phyloP scores from a whole-genome alignment of 805 yeast genomes.

The Yamadazyma akitaensis region DNA sequence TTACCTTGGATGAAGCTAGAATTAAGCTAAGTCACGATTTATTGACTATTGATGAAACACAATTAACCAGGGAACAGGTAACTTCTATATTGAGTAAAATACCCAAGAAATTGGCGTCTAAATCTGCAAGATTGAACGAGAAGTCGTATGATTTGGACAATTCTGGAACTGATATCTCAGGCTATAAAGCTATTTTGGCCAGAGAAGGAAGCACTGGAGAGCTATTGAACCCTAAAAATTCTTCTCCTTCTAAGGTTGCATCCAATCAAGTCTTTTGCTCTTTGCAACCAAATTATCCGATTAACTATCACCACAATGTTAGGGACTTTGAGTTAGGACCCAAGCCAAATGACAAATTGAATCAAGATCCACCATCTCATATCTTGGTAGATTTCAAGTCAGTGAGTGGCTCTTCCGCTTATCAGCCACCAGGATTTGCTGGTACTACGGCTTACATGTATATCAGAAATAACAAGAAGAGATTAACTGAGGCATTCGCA shows the following conservation, averaged over 20 bases:
- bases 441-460: constrained; percentile 74
- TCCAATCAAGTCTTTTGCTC: constrained; percentile 69
- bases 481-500: constrained; percentile 78
- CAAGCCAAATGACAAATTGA: constrained; percentile 43
- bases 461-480: constrained; percentile 57
- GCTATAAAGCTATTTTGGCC: constrained; percentile 64
- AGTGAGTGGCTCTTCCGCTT: constrained; percentile 54
- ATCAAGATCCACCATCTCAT: constrained; percentile 55
- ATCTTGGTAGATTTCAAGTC: constrained; percentile 75
- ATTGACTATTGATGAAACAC: constrained; percentile 52
- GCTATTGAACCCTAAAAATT: constrained; percentile 39
- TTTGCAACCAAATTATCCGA: constrained; percentile 68
- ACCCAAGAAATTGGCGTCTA: constrained; percentile 54
- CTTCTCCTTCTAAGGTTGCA: constrained; percentile 58
- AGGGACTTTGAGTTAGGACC: constrained; percentile 41
- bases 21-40: constrained; percentile 49
- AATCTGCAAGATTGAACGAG: constrained; percentile 37
- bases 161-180: constrained; percentile 50
- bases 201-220: constrained; percentile 62
- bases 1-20: constrained; percentile 56
- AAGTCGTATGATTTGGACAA: constrained; percentile 40
- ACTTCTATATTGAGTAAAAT: constrained; percentile 53
- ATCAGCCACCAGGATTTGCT: constrained; percentile 62
- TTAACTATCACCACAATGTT: constrained; percentile 30
- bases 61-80: constrained; percentile 47